Percentiles rank a stretch among this genome's conserved stretches.
These are phyloP conservation scores for Neodidymelliopsis sp. DNA, from an alignment of 2,329 filamentous ascomycete species.

Conservation along the genomic window DNA sequence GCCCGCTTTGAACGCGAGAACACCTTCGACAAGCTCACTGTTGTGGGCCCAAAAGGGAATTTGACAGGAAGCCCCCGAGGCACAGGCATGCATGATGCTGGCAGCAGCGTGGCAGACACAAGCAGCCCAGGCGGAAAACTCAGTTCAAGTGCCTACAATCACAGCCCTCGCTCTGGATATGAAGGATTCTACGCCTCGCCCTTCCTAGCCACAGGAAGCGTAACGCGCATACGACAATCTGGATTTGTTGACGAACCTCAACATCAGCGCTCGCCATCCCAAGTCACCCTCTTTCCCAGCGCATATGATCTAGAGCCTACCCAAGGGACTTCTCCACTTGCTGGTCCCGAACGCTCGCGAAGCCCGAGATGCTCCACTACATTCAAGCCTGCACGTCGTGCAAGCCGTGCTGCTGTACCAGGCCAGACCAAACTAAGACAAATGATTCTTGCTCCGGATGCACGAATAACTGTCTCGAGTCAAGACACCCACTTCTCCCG, in stretches of 20 bases:
- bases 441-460: slow-evolving; percentile 43
- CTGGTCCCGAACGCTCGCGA: slow-evolving; percentile 15
- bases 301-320: slow-evolving; percentile 21
- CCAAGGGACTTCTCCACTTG: slow-evolving; percentile 20
- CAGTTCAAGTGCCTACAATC: slow-evolving; percentile 28
- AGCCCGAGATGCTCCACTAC: slow-evolving; percentile 27
- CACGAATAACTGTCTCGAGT: slow-evolving; percentile 28
- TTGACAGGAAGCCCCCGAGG: slow-evolving; percentile 48
- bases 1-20: slow-evolving; percentile 35
- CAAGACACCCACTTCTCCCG: slow-evolving; percentile 30
- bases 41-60: slow-evolving; percentile 46
- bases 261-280: slow-evolving; percentile 32
- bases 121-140: slow-evolving; percentile 42
- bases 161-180: slow-evolving; percentile 21
- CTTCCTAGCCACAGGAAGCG: slow-evolving; percentile 29
- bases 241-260: slow-evolving; percentile 1
- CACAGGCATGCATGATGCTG: slow-evolving; percentile 46
- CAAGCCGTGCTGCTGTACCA: slow-evolving; percentile 40
- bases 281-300: slow-evolving; percentile 30
- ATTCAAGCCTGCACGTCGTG: slow-evolving; percentile 26
- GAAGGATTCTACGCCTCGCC: slow-evolving; percentile 35
- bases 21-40: slow-evolving; percentile 45
- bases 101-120: slow-evolving; percentile 49
- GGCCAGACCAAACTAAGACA: slow-evolving; percentile 46
- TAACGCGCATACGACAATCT: slow-evolving; percentile 29